These are phyloP conservation scores for Pythium rhizo-oryzae DNA, from an alignment of 352 stramenopile species.

Conservation along the genomic window DNA sequence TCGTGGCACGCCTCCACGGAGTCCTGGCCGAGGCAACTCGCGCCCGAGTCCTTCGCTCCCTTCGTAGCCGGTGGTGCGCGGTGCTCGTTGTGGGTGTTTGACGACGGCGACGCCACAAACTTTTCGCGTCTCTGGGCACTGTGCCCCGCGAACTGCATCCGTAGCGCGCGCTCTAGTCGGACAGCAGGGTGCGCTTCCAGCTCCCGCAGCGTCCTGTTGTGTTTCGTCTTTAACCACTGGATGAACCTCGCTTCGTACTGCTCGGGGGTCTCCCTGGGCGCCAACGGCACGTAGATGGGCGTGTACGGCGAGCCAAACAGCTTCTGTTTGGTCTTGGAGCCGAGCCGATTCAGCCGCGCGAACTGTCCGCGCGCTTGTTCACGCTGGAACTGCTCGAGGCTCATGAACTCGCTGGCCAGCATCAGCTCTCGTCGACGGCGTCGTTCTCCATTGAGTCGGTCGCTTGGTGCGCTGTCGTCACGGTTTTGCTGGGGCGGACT, in stretches of 20 bases:
- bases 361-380: too few species aligned
- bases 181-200: too few species aligned
- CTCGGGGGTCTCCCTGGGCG: background rate
- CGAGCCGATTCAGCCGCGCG: too few species aligned
- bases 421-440: too few species aligned
- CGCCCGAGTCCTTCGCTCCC: background rate
- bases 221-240: background rate
- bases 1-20: too few species aligned
- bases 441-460: too few species aligned
- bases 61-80: background rate
- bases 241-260: slow-evolving; percentile 17
- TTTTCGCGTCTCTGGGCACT: background rate
- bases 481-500: too few species aligned
- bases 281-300: slow-evolving; percentile 22
- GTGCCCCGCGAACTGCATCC: background rate
- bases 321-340: background rate
- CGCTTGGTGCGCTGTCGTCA: too few species aligned
- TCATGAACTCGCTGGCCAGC: too few species aligned
- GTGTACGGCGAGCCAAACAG: slow-evolving; percentile 6
- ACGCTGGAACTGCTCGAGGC: too few species aligned
- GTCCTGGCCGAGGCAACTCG: too few species aligned
- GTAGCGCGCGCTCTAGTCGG: too few species aligned
- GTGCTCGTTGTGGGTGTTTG: background rate
- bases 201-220: background rate
- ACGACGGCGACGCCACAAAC: background rate